These are phyloP conservation scores for Candida bentonensis DNA, from an alignment of 805 yeast species.

Conservation along the genomic window DNA sequence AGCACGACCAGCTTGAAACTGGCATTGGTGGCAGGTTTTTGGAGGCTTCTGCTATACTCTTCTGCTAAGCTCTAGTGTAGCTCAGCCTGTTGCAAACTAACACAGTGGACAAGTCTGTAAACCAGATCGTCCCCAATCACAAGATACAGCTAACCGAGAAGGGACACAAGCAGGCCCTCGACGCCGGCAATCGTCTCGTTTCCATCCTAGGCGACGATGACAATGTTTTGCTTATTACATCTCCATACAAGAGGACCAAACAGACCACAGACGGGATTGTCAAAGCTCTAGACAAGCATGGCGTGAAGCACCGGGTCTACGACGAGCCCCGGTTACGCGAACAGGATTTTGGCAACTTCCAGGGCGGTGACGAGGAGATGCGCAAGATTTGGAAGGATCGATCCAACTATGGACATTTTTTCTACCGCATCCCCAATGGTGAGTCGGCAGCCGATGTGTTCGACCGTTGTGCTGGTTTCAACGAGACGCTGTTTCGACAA, in stretches of 20 bases:
- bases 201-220: conserved; percentile 33
- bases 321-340: conserved; percentile 91
- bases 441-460: conserved; percentile 95
- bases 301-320: conserved; percentile 38
- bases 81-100: too few relatives aligned
- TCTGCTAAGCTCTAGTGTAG: too few relatives aligned
- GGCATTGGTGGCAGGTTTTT: too few relatives aligned
- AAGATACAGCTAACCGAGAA: conserved; percentile 53
- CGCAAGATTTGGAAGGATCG: conserved; percentile 70
- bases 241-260: conserved; percentile 75
- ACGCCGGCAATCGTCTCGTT: conserved; percentile 22
- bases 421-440: conserved; percentile 83
- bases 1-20: too few relatives aligned
- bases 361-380: conserved; percentile 57
- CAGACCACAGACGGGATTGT: conserved; percentile 67
- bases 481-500: conserved; percentile 73
- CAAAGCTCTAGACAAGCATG: conserved; percentile 30
- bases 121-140: conserved; percentile 69
- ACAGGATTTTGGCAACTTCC: conserved; percentile 92
- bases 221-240: conserved; percentile 62
- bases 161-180: conserved; percentile 39
- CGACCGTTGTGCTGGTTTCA: conserved; percentile 81
- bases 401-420: conserved; percentile 77
- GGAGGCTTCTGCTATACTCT: too few relatives aligned
- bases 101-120: conserved; percentile 58